These are phyloP conservation scores for Cystobasidium onofrii DNA, from an alignment of 768 basidiomycete genomes.

Conservation along the genomic window DNA sequence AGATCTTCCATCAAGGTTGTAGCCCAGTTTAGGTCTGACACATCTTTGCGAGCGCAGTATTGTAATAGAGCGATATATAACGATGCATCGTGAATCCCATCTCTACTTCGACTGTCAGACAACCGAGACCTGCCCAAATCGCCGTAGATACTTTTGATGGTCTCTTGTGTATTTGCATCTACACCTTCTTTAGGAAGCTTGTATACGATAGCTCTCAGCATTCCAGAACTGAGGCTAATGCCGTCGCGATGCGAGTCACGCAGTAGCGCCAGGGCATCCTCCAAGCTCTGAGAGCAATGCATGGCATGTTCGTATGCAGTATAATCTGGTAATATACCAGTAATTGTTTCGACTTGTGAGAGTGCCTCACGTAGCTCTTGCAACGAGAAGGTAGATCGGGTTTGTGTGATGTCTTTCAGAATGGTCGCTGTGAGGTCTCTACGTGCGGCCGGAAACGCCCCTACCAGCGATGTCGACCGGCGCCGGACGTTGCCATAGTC, in stretches of 20 bases:
- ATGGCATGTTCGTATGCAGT: constrained; percentile 29
- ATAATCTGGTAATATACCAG: constrained; percentile 1
- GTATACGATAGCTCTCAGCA: constrained; percentile 36
- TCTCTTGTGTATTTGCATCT: not conserved
- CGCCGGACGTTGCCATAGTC: no score
- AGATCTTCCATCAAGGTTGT: constrained; percentile 58
- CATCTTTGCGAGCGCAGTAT: constrained; percentile 34
- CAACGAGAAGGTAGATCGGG: not conserved
- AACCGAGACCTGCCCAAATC: constrained; percentile 31
- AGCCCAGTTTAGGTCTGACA: constrained; percentile 35
- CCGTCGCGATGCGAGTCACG: constrained; percentile 34
- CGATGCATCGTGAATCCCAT: constrained; percentile 24
- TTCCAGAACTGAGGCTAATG: constrained; percentile 34
- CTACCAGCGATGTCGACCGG: no score
- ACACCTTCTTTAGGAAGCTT: constrained; percentile 4
- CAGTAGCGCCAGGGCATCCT: constrained; percentile 31
- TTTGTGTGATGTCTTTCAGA: no score
- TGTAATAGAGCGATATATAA: constrained; percentile 34
- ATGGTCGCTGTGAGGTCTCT: no score
- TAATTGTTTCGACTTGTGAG: constrained; percentile 1
- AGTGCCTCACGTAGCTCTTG: not conserved
- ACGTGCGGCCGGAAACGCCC: no score
- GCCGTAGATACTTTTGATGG: constrained; percentile 35
- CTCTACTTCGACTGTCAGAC: not conserved
- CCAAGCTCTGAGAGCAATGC: not conserved